These are phyloP conservation scores for Trypanosoma cruzi DNA, from an alignment of 208 protist species.

Conservation along the genomic window DNA sequence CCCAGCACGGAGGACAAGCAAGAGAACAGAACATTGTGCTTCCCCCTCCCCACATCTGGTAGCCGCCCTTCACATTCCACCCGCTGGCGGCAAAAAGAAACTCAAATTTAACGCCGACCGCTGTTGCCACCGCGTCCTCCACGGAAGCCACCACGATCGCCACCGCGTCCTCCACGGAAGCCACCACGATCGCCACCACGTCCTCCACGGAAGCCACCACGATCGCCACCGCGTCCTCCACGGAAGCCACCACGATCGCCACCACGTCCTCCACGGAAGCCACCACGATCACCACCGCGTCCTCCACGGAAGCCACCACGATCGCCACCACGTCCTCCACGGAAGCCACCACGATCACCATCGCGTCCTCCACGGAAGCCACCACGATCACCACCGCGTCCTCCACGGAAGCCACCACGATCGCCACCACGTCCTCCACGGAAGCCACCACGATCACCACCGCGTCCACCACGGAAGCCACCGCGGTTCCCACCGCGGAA, in stretches of 20 bases:
- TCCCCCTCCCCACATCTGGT: background rate
- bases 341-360: constrained; percentile 15
- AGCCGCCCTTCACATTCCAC: background rate
- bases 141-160: constrained; percentile 15
- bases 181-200: constrained; percentile 60
- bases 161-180: constrained; percentile 46
- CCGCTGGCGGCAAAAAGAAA: background rate
- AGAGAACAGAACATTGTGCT: background rate
- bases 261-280: constrained; percentile 42
- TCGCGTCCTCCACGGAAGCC: constrained; percentile 51
- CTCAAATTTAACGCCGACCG: background rate
- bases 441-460: constrained; percentile 28
- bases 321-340: background rate
- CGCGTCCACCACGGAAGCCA: no score
- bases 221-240: constrained; percentile 33
- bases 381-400: constrained; percentile 56
- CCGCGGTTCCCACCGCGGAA: constrained; percentile 43
- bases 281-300: background rate
- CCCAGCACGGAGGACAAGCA: no score
- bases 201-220: constrained; percentile 33
- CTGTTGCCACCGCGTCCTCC: constrained; percentile 2
- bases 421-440: constrained; percentile 29
- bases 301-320: constrained; percentile 43
- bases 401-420: constrained; percentile 35
- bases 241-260: constrained; percentile 73